These are phyloP conservation scores for Maudiozyma barnettii DNA, from an alignment of 805 yeast species.

Conservation along the genomic window DNA sequence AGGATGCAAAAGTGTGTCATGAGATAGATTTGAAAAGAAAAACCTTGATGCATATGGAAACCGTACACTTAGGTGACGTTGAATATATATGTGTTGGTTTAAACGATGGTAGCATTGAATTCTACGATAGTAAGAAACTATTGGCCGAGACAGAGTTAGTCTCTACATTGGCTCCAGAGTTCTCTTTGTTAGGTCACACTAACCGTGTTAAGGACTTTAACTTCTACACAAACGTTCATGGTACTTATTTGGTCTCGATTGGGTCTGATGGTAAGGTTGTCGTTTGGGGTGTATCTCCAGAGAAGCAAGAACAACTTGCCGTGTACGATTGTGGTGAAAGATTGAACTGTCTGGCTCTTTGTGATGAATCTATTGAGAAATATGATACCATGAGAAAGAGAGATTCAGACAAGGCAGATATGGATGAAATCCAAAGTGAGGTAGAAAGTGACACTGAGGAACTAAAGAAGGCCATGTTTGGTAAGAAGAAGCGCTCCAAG, in stretches of 20 bases:
- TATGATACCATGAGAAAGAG: conserved; percentile 58
- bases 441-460: conserved; percentile 70
- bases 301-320: conserved; percentile 64
- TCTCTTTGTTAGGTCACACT: conserved; percentile 69
- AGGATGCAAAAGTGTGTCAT: conserved; percentile 47
- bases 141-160: conserved; percentile 16
- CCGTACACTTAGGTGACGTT: conserved; percentile 27
- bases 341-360: conserved; percentile 71
- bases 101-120: conserved; percentile 59
- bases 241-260: conserved; percentile 56
- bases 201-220: conserved; percentile 75
- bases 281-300: conserved; percentile 63
- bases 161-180: conserved; percentile 36
- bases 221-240: conserved; percentile 36
- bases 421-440: conserved; percentile 54
- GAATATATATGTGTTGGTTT: conserved; percentile 61
- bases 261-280: conserved; percentile 92
- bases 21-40: conserved; percentile 40
- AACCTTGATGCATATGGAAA: conserved; percentile 61
- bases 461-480: conserved; percentile 47
- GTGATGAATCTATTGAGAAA: conserved; percentile 72
- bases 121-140: conserved; percentile 37
- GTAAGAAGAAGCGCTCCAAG: conserved; percentile 33
- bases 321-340: conserved; percentile 88
- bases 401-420: conserved; percentile 41